phyloP scores from a whole-genome alignment of 257 asterid species.

The Datura wrightii region DNA sequence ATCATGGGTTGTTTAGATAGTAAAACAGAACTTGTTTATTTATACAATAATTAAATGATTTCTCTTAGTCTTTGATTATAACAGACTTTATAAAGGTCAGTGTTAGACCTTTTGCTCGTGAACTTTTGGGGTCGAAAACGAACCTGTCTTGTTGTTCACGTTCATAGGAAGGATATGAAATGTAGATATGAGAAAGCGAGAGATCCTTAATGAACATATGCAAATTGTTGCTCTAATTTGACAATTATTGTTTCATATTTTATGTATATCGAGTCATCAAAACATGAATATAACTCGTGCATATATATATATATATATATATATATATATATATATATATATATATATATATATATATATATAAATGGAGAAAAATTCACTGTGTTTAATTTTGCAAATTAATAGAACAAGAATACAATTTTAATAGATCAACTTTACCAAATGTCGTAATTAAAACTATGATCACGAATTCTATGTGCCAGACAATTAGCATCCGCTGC shows the following conservation, averaged over 20 bases:
- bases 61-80: no score
- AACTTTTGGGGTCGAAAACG: conserved; percentile 14
- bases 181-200: background rate
- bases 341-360: no score
- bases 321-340: no score
- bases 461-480: background rate
- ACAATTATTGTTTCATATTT: background rate
- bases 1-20: background rate
- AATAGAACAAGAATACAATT: background rate
- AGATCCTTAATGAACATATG: background rate
- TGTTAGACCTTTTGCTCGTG: conserved; percentile 19
- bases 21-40: background rate
- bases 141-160: background rate
- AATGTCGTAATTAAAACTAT: background rate
- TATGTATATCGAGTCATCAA: background rate
- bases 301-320: no score
- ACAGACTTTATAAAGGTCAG: background rate
- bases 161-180: conserved; percentile 5
- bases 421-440: background rate
- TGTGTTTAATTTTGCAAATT: background rate
- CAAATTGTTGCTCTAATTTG: background rate
- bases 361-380: background rate
- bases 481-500: no score
- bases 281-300: background rate
- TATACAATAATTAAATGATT: no score